Percentiles rank a stretch among this genome's conserved stretches.
Conservation (phyloP, 257 asterid species). For the Rhazya stricta region DNA sequence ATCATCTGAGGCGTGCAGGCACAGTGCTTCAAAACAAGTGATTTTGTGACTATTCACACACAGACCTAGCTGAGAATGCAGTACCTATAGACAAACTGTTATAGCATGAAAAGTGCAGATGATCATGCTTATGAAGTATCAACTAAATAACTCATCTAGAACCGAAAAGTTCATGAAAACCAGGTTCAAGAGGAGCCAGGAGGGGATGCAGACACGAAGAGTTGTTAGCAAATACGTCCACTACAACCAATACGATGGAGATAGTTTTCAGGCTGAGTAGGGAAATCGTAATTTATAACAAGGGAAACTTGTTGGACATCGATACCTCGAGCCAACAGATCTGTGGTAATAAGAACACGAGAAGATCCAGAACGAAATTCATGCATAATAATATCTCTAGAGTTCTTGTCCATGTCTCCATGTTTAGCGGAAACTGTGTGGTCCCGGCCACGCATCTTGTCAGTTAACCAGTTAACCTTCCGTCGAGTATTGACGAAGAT, state of each 20-base stretch:
- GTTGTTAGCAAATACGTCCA: conserved; percentile 78
- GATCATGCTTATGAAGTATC: no score
- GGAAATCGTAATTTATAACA: conserved; percentile 70
- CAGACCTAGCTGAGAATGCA: no score
- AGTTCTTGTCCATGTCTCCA: conserved; percentile 51
- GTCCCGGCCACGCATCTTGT: conserved; percentile 43
- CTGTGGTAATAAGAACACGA: conserved; percentile 74
- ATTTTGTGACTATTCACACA: no score
- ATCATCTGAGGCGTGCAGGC: no score
- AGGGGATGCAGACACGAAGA: no score
- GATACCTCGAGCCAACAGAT: conserved; percentile 76
- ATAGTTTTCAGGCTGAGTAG: conserved; percentile 82
- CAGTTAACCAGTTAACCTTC: conserved; percentile 48
- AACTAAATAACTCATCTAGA: no score
- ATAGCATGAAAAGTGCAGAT: no score
- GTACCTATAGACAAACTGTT: no score
- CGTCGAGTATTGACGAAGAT: conserved; percentile 48
- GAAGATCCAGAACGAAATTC: conserved; percentile 62
- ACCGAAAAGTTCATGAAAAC: no score
- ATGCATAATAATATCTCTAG: conserved; percentile 46
- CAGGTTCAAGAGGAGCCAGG: no score
- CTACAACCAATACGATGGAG: conserved; percentile 83
- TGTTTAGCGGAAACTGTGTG: conserved; percentile 47
- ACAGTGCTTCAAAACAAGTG: no score
- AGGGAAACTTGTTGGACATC: conserved; percentile 84